Evolutionary conservation across 1,139 yeast species (phyloP).

Genomic region (Blastobotrys arbuscula): DNA sequence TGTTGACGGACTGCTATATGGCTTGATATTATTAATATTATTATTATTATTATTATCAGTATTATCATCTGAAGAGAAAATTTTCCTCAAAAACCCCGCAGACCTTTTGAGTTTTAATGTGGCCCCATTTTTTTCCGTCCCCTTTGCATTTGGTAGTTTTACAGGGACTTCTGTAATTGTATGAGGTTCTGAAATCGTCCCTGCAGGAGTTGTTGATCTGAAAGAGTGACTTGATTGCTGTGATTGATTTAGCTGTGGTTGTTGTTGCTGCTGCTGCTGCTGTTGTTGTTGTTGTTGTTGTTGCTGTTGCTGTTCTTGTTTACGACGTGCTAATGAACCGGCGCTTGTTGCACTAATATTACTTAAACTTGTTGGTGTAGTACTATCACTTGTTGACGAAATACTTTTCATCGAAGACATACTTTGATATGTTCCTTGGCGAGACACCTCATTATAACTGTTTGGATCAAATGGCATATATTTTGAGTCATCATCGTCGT

Average conservation of each 20-base stretch:
- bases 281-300: too few relatives aligned
- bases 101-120: constrained; percentile 29
- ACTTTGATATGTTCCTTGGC: constrained; percentile 18
- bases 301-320: constrained; percentile 25
- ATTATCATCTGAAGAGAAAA: constrained; percentile 33
- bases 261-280: not conserved
- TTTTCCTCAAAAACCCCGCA: constrained; percentile 51
- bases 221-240: not conserved
- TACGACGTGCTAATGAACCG: constrained; percentile 74
- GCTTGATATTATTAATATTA: not conserved
- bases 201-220: not conserved
- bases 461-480: constrained; percentile 28
- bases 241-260: not conserved
- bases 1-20: not conserved
- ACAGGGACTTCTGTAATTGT: constrained; percentile 23
- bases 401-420: constrained; percentile 26
- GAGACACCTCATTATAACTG: constrained; percentile 21
- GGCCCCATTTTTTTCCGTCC: constrained; percentile 12
- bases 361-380: constrained; percentile 38
- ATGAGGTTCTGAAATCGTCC: constrained; percentile 11
- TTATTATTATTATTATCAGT: not conserved
- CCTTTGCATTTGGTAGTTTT: constrained; percentile 21
- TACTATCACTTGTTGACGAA: constrained; percentile 23
- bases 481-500: constrained; percentile 18
- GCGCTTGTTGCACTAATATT: constrained; percentile 81